Evolutionary conservation across 108 stramenopile species (phyloP).

Genomic region (Stephanodiscus triporus): DNA sequence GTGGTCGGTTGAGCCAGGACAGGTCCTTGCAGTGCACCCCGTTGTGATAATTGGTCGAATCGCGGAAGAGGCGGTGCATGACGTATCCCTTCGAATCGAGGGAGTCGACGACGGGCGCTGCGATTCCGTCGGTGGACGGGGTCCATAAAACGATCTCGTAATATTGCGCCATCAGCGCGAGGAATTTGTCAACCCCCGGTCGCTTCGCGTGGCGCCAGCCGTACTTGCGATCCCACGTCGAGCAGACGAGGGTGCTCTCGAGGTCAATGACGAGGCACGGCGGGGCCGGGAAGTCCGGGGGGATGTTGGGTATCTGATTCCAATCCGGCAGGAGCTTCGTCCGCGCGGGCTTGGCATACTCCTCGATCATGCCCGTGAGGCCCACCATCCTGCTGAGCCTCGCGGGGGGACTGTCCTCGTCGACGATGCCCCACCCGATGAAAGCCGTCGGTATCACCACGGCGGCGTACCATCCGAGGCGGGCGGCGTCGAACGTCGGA

Average conservation of each 20-base stretch:
- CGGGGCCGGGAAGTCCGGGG: slow-evolving; percentile 89
- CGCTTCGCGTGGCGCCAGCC: slow-evolving; percentile 98
- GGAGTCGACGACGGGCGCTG: slow-evolving; percentile 83
- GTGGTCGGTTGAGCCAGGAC: slow-evolving; percentile 84
- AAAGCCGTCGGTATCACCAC: slow-evolving; percentile 68
- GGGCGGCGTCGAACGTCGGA: slow-evolving; percentile 36
- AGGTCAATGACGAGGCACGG: slow-evolving; percentile 95
- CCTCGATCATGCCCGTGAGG: slow-evolving; percentile 59
- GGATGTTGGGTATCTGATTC: slow-evolving; percentile 88
- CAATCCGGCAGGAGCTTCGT: slow-evolving; percentile 95
- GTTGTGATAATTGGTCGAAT: slow-evolving; percentile 88
- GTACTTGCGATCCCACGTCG: slow-evolving; percentile 91
- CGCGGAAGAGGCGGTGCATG: slow-evolving; percentile 94
- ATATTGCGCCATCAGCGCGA: slow-evolving; percentile 89
- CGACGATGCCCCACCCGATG: slow-evolving; percentile 76
- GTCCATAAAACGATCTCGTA: slow-evolving; percentile 97
- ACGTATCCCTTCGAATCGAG: slow-evolving; percentile 88
- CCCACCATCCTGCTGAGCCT: slow-evolving; percentile 70
- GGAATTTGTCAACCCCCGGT: slow-evolving; percentile 95
- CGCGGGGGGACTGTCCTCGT: slow-evolving; percentile 79
- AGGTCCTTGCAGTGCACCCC: slow-evolving; percentile 96
- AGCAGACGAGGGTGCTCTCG: slow-evolving; percentile 91
- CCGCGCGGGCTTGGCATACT: slow-evolving; percentile 83
- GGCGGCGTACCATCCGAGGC: slow-evolving; percentile 72
- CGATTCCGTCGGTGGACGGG: slow-evolving; percentile 77